Percentiles rank a stretch among this genome's conserved stretches.
Conservation (phyloP, 2,329 filamentous ascomycete genomes). For the Ceratocystis cacaofunesta region DNA sequence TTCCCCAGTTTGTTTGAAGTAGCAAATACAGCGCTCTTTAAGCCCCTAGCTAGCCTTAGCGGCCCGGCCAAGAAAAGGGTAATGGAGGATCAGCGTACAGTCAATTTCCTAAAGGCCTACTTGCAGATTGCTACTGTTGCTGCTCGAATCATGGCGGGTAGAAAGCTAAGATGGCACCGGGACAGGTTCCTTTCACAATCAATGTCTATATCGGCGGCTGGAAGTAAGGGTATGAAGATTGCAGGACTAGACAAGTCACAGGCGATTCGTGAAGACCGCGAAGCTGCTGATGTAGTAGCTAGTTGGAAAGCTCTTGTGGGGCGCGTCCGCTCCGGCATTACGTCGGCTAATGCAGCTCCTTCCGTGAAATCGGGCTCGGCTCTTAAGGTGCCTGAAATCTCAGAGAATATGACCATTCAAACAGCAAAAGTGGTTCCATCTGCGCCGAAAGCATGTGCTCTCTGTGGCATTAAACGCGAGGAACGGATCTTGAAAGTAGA, state of each 20-base stretch:
- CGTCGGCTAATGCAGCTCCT: conserved; percentile 47
- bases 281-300: conserved; percentile 61
- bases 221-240: conserved; percentile 80
- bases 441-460: conserved; percentile 59
- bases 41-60: conserved; percentile 44
- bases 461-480: conserved; percentile 79
- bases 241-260: conserved; percentile 73
- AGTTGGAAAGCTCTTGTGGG: conserved; percentile 66
- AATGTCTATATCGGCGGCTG: conserved; percentile 71
- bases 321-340: conserved; percentile 56
- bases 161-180: conserved; percentile 78
- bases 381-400: conserved; percentile 53
- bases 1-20: conserved; percentile 58
- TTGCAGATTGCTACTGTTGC: conserved; percentile 50
- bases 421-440: conserved; percentile 59
- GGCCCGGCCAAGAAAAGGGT: conserved; percentile 46
- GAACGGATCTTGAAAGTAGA: conserved; percentile 69
- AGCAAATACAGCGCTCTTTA: conserved; percentile 49
- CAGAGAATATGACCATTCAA: conserved; percentile 52
- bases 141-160: conserved; percentile 68
- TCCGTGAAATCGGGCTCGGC: conserved; percentile 25
- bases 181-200: conserved; percentile 72
- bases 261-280: conserved; percentile 66
- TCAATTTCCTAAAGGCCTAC: conserved; percentile 50
- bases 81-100: conserved; percentile 45